phyloP scores from a whole-genome alignment of 306 rosid species.

The Cotoneaster glaucophyllus region DNA sequence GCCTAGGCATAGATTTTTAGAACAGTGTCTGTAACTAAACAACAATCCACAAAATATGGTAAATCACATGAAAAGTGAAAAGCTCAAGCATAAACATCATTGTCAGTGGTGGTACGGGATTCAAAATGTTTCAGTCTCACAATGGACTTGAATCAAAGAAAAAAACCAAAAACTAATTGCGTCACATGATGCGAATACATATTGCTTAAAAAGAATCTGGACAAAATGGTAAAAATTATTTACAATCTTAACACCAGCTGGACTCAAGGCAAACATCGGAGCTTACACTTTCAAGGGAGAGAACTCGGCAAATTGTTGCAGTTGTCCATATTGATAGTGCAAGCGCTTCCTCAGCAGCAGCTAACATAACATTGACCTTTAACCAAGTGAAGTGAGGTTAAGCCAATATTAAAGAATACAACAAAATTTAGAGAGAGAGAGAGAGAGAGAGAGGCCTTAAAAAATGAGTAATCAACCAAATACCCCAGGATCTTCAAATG shows the following conservation, averaged over 20 bases:
- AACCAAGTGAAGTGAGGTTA: slow-evolving; percentile 18
- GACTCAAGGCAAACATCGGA: slow-evolving; percentile 3
- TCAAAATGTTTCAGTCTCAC: not conserved
- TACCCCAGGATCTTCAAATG: slow-evolving; percentile 54
- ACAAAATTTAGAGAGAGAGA: not conserved
- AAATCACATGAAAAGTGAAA: not conserved
- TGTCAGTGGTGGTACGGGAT: not conserved
- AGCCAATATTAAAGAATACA: slow-evolving; percentile 12
- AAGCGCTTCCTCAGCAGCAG: slow-evolving; percentile 81
- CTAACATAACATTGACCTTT: slow-evolving; percentile 56
- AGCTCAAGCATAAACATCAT: not conserved
- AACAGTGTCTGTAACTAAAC: not conserved
- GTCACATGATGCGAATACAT: not conserved
- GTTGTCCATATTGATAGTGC: slow-evolving; percentile 88
- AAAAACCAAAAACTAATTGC: not conserved
- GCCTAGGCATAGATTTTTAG: no score
- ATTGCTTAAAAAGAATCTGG: not conserved
- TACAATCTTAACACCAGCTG: not conserved
- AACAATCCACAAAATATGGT: not conserved
- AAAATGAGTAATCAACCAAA: slow-evolving; percentile 14
- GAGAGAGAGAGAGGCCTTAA: not conserved
- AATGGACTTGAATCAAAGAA: not conserved
- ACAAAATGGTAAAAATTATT: not conserved
- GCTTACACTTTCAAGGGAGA: slow-evolving; percentile 84
- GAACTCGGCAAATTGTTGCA: slow-evolving; percentile 76